phyloP scores from a whole-genome alignment of 2,329 filamentous ascomycete species.

The Cordyceps tenuipes region DNA sequence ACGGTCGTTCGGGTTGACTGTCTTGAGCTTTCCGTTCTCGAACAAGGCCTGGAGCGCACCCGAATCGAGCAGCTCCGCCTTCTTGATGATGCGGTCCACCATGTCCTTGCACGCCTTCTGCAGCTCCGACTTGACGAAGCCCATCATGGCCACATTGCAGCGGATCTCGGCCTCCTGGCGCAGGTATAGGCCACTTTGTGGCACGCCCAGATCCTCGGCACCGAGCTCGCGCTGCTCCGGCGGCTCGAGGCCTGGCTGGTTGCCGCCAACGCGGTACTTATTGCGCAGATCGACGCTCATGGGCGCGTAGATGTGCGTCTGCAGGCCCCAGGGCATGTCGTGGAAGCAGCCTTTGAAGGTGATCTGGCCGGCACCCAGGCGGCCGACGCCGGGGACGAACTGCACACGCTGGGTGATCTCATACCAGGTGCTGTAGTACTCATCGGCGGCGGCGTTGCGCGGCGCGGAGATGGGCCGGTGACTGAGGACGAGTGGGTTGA shows the following conservation, averaged over 20 bases:
- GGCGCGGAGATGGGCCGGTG: slow-evolving; percentile 58
- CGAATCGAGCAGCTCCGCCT: slow-evolving; percentile 60
- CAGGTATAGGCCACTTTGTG: slow-evolving; percentile 57
- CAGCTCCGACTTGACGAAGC: slow-evolving; percentile 58
- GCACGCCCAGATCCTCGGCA: slow-evolving; percentile 47
- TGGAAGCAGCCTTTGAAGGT: slow-evolving; percentile 65
- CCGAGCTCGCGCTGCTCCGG: slow-evolving; percentile 56
- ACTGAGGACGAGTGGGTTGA: slow-evolving; percentile 59
- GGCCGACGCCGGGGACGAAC: slow-evolving; percentile 57
- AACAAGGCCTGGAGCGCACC: slow-evolving; percentile 61
- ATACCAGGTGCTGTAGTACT: slow-evolving; percentile 68
- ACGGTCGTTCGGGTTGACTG: slow-evolving; percentile 45
- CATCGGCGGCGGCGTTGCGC: slow-evolving; percentile 58
- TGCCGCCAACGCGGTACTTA: slow-evolving; percentile 60
- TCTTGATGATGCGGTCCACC: slow-evolving; percentile 61
- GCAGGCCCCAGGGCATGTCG: slow-evolving; percentile 62
- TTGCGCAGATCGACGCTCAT: slow-evolving; percentile 59
- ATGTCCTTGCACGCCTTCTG: slow-evolving; percentile 59
- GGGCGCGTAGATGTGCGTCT: slow-evolving; percentile 64
- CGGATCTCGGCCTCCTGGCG: slow-evolving; percentile 64
- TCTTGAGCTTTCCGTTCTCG: slow-evolving; percentile 54
- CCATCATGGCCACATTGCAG: slow-evolving; percentile 57
- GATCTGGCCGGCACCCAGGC: slow-evolving; percentile 56
- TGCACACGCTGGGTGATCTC: slow-evolving; percentile 63
- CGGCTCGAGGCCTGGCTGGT: slow-evolving; percentile 57